These are phyloP conservation scores for Juglanconis juglandina DNA, from an alignment of 2,329 filamentous ascomycete species.

Conservation along the genomic window DNA sequence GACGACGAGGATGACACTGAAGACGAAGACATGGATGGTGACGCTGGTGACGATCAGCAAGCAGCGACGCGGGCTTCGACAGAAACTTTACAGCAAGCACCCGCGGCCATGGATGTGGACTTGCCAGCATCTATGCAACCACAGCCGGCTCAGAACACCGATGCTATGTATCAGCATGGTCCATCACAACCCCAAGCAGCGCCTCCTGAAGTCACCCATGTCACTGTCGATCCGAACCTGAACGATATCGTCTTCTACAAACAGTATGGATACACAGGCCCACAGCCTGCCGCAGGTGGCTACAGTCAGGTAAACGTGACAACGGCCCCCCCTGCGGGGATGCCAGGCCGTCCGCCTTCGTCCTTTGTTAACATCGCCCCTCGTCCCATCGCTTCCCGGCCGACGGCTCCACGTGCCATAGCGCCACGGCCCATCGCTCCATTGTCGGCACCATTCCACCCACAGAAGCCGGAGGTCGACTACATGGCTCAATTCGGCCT, in stretches of 20 bases:
- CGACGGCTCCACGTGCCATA: background rate
- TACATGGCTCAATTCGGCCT: constrained; percentile 12
- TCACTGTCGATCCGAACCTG: background rate
- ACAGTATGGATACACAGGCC: background rate
- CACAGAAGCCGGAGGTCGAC: background rate
- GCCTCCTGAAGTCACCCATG: background rate
- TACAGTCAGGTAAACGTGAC: background rate
- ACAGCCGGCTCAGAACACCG: background rate
- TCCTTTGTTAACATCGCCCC: background rate
- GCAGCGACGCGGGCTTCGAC: background rate
- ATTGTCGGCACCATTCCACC: background rate
- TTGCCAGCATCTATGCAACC: background rate
- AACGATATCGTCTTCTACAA: background rate
- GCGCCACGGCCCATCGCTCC: background rate
- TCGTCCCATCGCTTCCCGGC: background rate
- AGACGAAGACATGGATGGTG: background rate
- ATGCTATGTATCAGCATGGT: background rate
- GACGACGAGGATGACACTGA: background rate
- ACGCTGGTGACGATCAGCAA: background rate
- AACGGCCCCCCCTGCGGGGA: background rate
- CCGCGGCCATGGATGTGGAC: background rate
- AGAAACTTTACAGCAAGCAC: background rate
- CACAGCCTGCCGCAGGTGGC: no score
- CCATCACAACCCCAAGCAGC: background rate
- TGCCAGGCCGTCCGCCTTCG: background rate